Evolutionary conservation across 805 yeast species (phyloP).

Genomic region (Metschnikowia santaceciliae): DNA sequence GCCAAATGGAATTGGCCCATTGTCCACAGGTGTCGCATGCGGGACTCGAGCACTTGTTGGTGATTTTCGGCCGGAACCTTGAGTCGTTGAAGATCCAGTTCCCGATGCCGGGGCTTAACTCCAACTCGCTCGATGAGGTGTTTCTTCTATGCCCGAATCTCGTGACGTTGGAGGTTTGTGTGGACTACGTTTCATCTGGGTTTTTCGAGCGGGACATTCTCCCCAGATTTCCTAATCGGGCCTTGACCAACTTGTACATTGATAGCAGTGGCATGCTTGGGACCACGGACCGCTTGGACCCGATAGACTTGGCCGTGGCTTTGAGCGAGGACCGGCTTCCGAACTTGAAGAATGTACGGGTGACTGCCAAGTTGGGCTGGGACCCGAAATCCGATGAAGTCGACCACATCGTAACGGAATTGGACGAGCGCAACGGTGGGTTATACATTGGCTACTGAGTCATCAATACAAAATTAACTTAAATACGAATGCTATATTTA

Average conservation of each 20-base stretch:
- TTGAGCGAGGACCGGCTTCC: slow-evolving; percentile 76
- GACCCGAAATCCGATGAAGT: slow-evolving; percentile 45
- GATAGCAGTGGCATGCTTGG: slow-evolving; percentile 88
- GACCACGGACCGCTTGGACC: slow-evolving; percentile 75
- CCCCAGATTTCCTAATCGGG: slow-evolving; percentile 29
- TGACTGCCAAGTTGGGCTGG: slow-evolving; percentile 87
- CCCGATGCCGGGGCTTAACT: slow-evolving; percentile 81
- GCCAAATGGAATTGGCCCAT: slow-evolving; percentile 73
- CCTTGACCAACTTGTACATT: slow-evolving; percentile 60
- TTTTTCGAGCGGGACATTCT: slow-evolving; percentile 35
- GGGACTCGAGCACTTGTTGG: slow-evolving; percentile 59
- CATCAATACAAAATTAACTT: no score
- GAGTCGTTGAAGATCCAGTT: slow-evolving; percentile 65
- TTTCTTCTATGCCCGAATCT: slow-evolving; percentile 77
- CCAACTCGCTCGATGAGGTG: slow-evolving; percentile 66
- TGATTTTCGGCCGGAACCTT: slow-evolving; percentile 63
- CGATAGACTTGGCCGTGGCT: slow-evolving; percentile 85
- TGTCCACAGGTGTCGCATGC: slow-evolving; percentile 74
- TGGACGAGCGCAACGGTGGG: slow-evolving; percentile 79
- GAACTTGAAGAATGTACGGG: slow-evolving; percentile 53
- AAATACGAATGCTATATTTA: no score
- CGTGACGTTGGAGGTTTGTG: slow-evolving; percentile 58
- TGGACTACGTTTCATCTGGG: slow-evolving; percentile 64
- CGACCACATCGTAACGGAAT: slow-evolving; percentile 52
- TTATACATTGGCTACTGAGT: slow-evolving; percentile 45